Conservation (phyloP, 2,329 filamentous ascomycete genomes). For the Fusarium virguliforme region DNA sequence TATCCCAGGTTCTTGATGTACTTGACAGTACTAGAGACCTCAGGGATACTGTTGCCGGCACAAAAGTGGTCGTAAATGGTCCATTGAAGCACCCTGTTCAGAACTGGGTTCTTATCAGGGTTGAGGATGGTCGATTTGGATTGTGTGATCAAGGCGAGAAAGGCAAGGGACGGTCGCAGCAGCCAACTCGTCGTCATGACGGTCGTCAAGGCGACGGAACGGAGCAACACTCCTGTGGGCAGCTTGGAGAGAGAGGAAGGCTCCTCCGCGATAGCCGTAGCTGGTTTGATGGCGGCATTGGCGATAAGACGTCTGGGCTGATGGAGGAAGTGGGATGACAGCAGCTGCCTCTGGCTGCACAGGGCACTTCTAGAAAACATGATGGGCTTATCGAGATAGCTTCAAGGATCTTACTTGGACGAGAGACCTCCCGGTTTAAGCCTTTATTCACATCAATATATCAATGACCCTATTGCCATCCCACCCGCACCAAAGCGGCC, state of each 20-base stretch:
- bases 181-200: conserved; percentile 50
- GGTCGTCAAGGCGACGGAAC: conserved; percentile 50
- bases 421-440: neutral
- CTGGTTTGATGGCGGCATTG: conserved; percentile 26
- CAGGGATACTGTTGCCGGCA: conserved; percentile 65
- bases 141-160: conserved; percentile 46
- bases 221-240: conserved; percentile 44
- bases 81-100: conserved; percentile 62
- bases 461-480: neutral
- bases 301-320: conserved; percentile 16
- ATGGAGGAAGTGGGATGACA: neutral
- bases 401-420: neutral
- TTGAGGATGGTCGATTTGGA: conserved; percentile 59
- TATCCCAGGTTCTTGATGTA: conserved; percentile 66
- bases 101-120: conserved; percentile 58
- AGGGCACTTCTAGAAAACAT: conserved; percentile 23
- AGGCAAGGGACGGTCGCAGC: conserved; percentile 46
- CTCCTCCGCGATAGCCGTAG: neutral
- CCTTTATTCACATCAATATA: conserved; percentile 10
- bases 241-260: conserved; percentile 42
- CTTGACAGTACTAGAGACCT: conserved; percentile 63
- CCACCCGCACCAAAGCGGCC: neutral
- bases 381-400: neutral
- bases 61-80: conserved; percentile 72
- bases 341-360: neutral